Percentiles rank a stretch among this genome's conserved stretches.
Evolutionary conservation across 129 eudicot species (phyloP).

Genomic region (Tanacetum coccineum): DNA sequence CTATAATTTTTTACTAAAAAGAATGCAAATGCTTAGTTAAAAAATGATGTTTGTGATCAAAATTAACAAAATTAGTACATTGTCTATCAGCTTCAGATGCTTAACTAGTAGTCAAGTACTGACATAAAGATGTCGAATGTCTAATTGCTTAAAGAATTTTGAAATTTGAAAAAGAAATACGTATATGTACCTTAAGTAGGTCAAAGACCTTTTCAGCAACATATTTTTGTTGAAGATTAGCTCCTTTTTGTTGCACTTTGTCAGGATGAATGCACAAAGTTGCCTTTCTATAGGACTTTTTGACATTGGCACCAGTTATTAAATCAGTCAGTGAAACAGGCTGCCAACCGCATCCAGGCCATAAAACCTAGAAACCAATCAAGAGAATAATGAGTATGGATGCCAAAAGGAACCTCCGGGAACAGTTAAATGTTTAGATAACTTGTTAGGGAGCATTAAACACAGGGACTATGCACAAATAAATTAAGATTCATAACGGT

Average conservation of each 20-base stretch:
- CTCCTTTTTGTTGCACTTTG: conserved; percentile 98
- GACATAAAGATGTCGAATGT: neutral
- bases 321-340: conserved; percentile 97
- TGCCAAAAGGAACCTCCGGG: conserved; percentile 1
- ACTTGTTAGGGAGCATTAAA: neutral
- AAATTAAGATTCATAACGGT: neutral
- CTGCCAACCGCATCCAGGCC: conserved; percentile 99
- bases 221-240: conserved; percentile 93
- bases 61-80: neutral
- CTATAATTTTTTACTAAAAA: too few relatives aligned
- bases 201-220: conserved; percentile 98
- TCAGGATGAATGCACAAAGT: conserved; percentile 98
- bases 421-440: neutral
- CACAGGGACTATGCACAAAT: neutral
- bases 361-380: conserved; percentile 60
- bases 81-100: neutral
- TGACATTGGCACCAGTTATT: conserved; percentile 83
- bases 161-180: conserved; percentile 10
- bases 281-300: conserved; percentile 88
- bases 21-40: neutral
- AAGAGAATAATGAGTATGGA: neutral
- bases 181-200: conserved; percentile 72
- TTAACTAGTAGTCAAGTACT: neutral
- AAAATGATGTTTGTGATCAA: neutral
- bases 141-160: neutral